Base-by-base conservation (phyloP, 495 filamentous ascomycete species). In the Hypoxylon trugodes region DNA sequence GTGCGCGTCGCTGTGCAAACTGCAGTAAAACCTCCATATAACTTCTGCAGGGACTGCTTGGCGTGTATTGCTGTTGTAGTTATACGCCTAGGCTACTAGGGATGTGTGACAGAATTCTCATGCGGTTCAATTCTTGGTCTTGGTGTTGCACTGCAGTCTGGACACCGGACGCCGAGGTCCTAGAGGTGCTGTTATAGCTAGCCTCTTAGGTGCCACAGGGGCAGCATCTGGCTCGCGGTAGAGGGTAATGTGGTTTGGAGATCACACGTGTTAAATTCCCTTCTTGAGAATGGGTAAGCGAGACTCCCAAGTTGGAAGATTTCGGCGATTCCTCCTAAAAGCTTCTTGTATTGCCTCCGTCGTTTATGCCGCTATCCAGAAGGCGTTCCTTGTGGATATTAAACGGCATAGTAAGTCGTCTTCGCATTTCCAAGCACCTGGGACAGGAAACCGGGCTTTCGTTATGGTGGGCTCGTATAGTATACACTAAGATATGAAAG, bases 81-180 rank as follows among this genome's bases (percentile, higher is more conserved):
- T 42, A 32, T 26, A 22, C 30, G 36, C 24, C 63, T 58, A 45
- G 40, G 19, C n/a, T 42, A 38, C 21, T 36, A n/a, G 48, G 41
- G 41, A 48, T 52, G 18, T 53, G 57, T 61, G 63, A 61, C 61
- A 25, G 45, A 33, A 43, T 37, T 47, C 33, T 21, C 42, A 57
- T 57, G 46, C 51, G 63, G 57, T 28, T 41, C 60, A n/a, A n/a
- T 51, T 33, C 56, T 36, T 48, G 36, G 26, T 50, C 50, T 45
- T 16, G 51, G 26, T 16, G 63, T 66, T 51, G 24, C 41, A 66
- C 58, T 37, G 22, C 52, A 58, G 32, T 33, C 21, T 46, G 19
- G 47, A 38, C 28, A 26, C 6, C 13, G 26, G 40, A 41, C 30
- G 46, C 40, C 13, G 16, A 19, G 21, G 25, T 47, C 41, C 2